phyloP scores from a whole-genome alignment of 176 grass and related monocot genomes.

The Cenchrus fungigraminus region DNA sequence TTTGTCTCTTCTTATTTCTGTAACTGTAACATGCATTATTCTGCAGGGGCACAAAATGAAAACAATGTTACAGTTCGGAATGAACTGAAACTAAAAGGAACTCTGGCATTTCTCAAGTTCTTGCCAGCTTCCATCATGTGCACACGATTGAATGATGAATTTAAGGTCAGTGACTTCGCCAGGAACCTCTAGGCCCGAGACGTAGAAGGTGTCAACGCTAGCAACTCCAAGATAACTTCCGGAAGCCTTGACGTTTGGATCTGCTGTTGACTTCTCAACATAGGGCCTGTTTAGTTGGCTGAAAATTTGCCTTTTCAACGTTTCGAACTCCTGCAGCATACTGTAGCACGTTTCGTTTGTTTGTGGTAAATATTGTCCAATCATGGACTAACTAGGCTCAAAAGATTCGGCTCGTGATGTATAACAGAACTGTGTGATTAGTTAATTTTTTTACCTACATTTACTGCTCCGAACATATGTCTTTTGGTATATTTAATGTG shows the following conservation, averaged over 20 bases:
- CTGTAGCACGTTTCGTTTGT: too few relatives aligned
- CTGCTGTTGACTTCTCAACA: constrained; percentile 53
- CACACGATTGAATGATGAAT: constrained; percentile 78
- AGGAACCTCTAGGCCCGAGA: constrained; percentile 61
- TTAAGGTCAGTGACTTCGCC: constrained; percentile 47
- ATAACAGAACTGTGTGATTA: too few relatives aligned
- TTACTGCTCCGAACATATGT: too few relatives aligned
- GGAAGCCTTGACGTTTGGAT: constrained; percentile 19
- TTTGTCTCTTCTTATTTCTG: not conserved
- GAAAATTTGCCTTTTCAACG: too few relatives aligned
- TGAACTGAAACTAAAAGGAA: constrained; percentile 47
- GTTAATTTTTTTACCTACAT: too few relatives aligned
- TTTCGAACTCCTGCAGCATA: too few relatives aligned
- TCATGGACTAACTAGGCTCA: too few relatives aligned
- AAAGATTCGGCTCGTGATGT: too few relatives aligned
- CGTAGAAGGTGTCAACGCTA: constrained; percentile 65
- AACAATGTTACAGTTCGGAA: constrained; percentile 25
- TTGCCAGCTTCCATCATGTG: constrained; percentile 71
- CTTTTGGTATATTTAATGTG: too few relatives aligned
- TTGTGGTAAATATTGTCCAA: too few relatives aligned
- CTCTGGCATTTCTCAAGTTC: constrained; percentile 58
- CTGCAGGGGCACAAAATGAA: not conserved
- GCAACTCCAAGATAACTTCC: constrained; percentile 70
- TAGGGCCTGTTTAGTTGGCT: constrained; percentile 16
- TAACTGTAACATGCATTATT: not conserved